Conservation (phyloP, 352 stramenopile species). For the Phytophthora macrochlamydospora region DNA sequence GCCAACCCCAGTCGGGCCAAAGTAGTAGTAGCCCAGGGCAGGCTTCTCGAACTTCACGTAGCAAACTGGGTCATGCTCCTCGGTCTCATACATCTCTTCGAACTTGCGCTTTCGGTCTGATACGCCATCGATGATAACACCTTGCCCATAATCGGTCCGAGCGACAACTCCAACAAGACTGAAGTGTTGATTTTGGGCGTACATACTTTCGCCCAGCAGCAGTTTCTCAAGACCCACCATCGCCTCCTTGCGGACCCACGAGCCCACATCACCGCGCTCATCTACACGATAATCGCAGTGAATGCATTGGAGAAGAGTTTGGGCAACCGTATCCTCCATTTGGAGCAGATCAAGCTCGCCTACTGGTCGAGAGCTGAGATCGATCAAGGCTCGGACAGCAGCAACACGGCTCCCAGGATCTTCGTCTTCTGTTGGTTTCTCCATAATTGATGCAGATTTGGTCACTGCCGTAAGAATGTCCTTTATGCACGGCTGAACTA, state of each 20-base stretch:
- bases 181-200: constrained; percentile 38
- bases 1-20: constrained; percentile 57
- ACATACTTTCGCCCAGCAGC: constrained; percentile 46
- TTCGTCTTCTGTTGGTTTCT: constrained; percentile 71
- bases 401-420: constrained; percentile 96
- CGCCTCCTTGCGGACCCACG: constrained; percentile 95
- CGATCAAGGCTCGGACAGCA: constrained; percentile 90
- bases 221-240: constrained; percentile 92
- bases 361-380: constrained; percentile 73
- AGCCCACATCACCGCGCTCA: constrained; percentile 98
- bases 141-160: constrained; percentile 46
- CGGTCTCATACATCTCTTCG: constrained; percentile 19
- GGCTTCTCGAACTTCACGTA: constrained; percentile 71
- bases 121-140: constrained; percentile 47
- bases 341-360: constrained; percentile 49
- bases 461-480: constrained; percentile 44
- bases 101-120: constrained; percentile 32
- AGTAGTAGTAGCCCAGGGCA: constrained; percentile 74
- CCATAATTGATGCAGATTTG: constrained; percentile 46
- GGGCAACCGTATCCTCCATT: constrained; percentile 72
- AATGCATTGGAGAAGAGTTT: constrained; percentile 84
- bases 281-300: constrained; percentile 96
- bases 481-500: constrained; percentile 65
- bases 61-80: constrained; percentile 42
- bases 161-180: constrained; percentile 39